A percentile compares a stretch with the other conserved stretches of the same genome.
Conservation (phyloP, 495 filamentous ascomycete species). For the Aspergillus bridgeri region DNA sequence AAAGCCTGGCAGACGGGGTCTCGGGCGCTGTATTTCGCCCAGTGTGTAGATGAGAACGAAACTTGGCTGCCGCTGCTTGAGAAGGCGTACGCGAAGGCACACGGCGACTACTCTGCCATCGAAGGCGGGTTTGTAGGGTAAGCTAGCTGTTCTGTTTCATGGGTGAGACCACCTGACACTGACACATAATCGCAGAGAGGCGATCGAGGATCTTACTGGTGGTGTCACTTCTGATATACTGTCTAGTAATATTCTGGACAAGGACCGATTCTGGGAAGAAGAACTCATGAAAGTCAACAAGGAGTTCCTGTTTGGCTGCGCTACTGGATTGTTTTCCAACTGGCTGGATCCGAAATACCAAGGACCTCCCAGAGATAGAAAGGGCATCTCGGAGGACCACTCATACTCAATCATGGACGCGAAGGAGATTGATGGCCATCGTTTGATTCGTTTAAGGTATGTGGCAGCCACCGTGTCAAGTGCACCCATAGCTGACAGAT, state of each 20-base stretch:
- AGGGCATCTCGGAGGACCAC: conserved; percentile 77
- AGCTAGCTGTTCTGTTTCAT: conserved; percentile 6
- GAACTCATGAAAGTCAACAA: conserved; percentile 82
- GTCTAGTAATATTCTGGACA: conserved; percentile 81
- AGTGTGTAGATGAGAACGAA: conserved; percentile 81
- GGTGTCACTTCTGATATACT: conserved; percentile 82
- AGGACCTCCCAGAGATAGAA: conserved; percentile 48
- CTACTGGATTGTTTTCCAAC: conserved; percentile 60
- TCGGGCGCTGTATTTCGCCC: conserved; percentile 78
- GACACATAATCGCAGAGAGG: conserved; percentile 58
- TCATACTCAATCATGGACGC: conserved; percentile 88
- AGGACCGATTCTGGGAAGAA: conserved; percentile 82
- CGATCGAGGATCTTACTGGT: conserved; percentile 88
- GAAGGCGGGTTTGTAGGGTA: conserved; percentile 79
- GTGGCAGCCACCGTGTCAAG: neutral
- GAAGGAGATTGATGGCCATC: conserved; percentile 68
- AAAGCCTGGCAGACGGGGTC: conserved; percentile 72
- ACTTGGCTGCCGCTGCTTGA: conserved; percentile 94
- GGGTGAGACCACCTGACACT: conserved; percentile 1
- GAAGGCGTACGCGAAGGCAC: conserved; percentile 95
- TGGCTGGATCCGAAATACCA: conserved; percentile 44
- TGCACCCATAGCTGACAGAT: conserved; percentile 12
- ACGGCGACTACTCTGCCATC: conserved; percentile 80
- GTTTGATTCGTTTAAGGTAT: conserved; percentile 67
- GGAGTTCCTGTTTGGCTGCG: conserved; percentile 84